These are phyloP conservation scores for Aspergillus piperis DNA, from an alignment of 2,329 filamentous ascomycete species.

Conservation along the genomic window DNA sequence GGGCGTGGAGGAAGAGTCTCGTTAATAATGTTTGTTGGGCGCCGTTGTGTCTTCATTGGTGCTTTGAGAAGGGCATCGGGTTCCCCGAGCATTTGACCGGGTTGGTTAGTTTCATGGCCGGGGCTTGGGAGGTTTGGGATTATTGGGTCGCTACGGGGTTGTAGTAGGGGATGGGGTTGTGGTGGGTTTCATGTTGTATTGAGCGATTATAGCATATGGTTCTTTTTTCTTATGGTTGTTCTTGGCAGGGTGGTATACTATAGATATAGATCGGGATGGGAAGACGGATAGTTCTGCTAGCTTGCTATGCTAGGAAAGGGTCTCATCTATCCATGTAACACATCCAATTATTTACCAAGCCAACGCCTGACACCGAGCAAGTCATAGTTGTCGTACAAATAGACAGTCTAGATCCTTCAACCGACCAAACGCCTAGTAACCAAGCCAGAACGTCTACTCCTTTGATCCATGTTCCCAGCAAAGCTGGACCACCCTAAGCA, in stretches of 20 bases:
- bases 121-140: constrained; percentile 47
- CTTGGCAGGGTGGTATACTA: neutral
- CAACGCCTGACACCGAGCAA: neutral
- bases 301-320: neutral
- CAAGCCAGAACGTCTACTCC: neutral
- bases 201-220: neutral
- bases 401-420: neutral
- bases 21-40: constrained; percentile 73
- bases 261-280: neutral
- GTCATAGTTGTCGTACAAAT: neutral
- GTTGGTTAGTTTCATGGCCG: constrained; percentile 57
- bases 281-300: neutral
- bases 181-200: constrained; percentile 5
- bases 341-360: neutral
- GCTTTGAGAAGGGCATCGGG: constrained; percentile 63
- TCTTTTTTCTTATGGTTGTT: neutral
- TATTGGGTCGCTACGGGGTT: constrained; percentile 47
- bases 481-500: neutral
- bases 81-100: constrained; percentile 62
- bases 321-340: neutral
- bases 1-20: constrained; percentile 61
- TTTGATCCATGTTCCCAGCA: neutral
- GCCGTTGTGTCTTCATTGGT: constrained; percentile 83
- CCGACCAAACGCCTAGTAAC: too few species aligned
- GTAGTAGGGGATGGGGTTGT: neutral